These are phyloP conservation scores for Gymnopilus dilepis DNA, from an alignment of 768 basidiomycete species.

Conservation along the genomic window DNA sequence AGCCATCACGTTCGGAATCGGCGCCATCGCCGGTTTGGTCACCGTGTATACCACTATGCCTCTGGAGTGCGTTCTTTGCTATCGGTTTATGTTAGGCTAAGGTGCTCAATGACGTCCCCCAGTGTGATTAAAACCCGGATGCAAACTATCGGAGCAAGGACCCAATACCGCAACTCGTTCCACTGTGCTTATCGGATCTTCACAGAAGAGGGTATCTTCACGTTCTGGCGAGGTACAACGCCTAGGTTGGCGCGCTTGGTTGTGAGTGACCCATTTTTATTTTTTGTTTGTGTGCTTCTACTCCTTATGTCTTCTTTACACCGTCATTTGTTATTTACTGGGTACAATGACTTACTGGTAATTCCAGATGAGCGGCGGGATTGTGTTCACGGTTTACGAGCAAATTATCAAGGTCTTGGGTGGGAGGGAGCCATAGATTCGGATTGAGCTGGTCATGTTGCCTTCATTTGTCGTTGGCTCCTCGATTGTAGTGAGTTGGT, in stretches of 20 bases:
- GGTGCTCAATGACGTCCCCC: not conserved
- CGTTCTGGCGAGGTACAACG: conserved; percentile 97
- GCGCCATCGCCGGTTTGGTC: conserved; percentile 90
- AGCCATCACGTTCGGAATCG: conserved; percentile 92
- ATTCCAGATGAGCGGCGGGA: conserved; percentile 84
- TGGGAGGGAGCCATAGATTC: conserved; percentile 21
- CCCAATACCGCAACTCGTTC: conserved; percentile 91
- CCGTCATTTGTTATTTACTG: not conserved
- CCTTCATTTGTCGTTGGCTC: too few species aligned
- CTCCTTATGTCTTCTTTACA: not conserved
- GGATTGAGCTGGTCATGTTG: too few species aligned
- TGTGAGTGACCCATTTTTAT: conserved; percentile 48
- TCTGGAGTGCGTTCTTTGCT: conserved; percentile 60
- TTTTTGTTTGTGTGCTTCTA: not conserved
- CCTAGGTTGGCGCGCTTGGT: conserved; percentile 86
- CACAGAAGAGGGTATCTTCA: conserved; percentile 88
- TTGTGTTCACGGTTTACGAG: conserved; percentile 93
- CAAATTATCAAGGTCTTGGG: conserved; percentile 62
- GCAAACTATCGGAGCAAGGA: conserved; percentile 87
- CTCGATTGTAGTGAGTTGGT: too few species aligned
- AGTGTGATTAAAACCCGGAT: conserved; percentile 98
- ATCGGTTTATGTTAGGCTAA: not conserved
- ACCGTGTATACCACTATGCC: conserved; percentile 94
- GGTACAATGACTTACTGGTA: not conserved
- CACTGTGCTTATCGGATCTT: conserved; percentile 96